Conservation (phyloP, 805 yeast genomes). For the Komagataella mondaviorum region DNA sequence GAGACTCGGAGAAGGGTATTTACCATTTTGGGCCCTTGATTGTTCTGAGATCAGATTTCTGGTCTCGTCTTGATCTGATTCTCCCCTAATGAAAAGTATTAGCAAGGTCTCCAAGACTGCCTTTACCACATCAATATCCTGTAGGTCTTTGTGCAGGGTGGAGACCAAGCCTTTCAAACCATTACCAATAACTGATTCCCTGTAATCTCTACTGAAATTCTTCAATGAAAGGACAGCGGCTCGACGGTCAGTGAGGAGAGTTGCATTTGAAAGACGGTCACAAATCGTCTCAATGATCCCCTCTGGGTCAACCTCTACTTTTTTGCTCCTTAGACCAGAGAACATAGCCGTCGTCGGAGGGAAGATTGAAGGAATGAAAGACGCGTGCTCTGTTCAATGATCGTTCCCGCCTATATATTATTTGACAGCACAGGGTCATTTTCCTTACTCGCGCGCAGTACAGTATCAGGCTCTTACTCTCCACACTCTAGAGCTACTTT, state of each 20-base stretch:
- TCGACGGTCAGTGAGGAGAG: slow-evolving; percentile 69
- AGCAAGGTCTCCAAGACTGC: slow-evolving; percentile 79
- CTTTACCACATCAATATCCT: slow-evolving; percentile 56
- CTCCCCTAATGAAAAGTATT: slow-evolving; percentile 60
- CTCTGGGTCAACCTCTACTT: slow-evolving; percentile 38
- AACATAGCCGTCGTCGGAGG: slow-evolving; percentile 15
- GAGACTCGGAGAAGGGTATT: slow-evolving; percentile 62
- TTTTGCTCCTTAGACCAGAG: slow-evolving; percentile 19
- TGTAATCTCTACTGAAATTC: slow-evolving; percentile 74
- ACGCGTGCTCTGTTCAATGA: background rate
- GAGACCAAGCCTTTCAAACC: slow-evolving; percentile 65
- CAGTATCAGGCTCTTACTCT: background rate
- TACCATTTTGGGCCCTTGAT: slow-evolving; percentile 62
- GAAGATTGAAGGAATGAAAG: background rate
- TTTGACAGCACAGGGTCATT: background rate
- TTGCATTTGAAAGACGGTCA: slow-evolving; percentile 76
- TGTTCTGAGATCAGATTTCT: slow-evolving; percentile 63
- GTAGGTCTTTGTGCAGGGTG: slow-evolving; percentile 49
- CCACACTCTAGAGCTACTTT: background rate
- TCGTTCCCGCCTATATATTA: background rate
- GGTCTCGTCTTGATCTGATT: slow-evolving; percentile 47
- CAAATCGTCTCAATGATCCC: slow-evolving; percentile 83
- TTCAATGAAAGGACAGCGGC: slow-evolving; percentile 87
- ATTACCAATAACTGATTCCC: slow-evolving; percentile 83
- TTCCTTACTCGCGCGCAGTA: background rate